A percentile compares a stretch with the other conserved stretches of the same genome.
These are phyloP conservation scores for Cryomyces antarcticus DNA, from an alignment of 495 filamentous ascomycete genomes.

Conservation along the genomic window DNA sequence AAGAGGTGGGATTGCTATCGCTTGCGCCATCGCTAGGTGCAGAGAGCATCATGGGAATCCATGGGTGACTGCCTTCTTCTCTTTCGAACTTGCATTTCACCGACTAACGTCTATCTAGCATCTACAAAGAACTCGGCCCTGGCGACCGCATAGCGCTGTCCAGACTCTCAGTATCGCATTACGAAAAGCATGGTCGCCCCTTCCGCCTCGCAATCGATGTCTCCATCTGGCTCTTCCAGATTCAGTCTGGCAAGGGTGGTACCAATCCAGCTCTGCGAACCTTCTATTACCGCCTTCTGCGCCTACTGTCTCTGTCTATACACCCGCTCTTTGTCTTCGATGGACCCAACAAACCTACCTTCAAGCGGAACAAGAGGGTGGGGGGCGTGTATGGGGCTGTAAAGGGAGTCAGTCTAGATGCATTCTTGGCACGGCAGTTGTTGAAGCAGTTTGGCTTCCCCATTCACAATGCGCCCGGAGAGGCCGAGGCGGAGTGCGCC, in stretches of 20 bases:
- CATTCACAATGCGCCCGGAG: slow-evolving; percentile 73
- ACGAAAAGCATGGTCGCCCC: slow-evolving; percentile 48
- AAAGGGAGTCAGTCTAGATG: slow-evolving; percentile 24
- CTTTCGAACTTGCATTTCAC: no score
- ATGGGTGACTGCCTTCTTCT: no score
- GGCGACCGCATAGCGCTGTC: slow-evolving; percentile 66
- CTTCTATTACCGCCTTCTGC: slow-evolving; percentile 77
- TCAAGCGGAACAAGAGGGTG: slow-evolving; percentile 60
- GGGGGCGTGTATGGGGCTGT: slow-evolving; percentile 14
- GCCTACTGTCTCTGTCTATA: slow-evolving; percentile 59
- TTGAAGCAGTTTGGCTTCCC: slow-evolving; percentile 73
- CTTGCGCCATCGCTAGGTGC: no score
- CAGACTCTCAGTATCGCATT: slow-evolving; percentile 56
- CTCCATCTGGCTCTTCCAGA: slow-evolving; percentile 95
- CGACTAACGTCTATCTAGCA: slow-evolving; percentile 25
- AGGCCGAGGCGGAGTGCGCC: slow-evolving; percentile 94
- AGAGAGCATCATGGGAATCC: no score
- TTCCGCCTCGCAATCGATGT: slow-evolving; percentile 84
- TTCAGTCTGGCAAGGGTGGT: slow-evolving; percentile 56
- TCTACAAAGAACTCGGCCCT: slow-evolving; percentile 72
- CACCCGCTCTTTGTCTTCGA: slow-evolving; percentile 93
- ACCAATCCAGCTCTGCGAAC: slow-evolving; percentile 81
- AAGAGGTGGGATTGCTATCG: no score
- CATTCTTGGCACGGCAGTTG: slow-evolving; percentile 42
- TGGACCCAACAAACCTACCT: slow-evolving; percentile 69